Base-by-base conservation (phyloP, 2,329 filamentous ascomycete species). In the Neonectria punicea region DNA sequence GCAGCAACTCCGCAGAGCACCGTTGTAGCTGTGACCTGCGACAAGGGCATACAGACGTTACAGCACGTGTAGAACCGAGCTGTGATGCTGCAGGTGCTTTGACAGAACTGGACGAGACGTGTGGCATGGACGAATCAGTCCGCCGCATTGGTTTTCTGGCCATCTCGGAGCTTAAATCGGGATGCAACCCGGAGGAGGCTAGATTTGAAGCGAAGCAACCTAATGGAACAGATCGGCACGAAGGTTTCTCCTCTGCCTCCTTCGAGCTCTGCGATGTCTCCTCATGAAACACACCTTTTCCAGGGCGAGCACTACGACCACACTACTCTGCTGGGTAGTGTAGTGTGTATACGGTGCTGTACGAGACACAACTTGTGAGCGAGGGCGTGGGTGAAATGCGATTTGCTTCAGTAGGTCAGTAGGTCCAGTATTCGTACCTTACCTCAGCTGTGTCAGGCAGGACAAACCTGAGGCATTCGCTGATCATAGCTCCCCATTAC, bases 221-320 rank as follows among this genome's bases (percentile, higher is more conserved):
- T 39, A 57, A 66, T 67, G 67, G 63, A 69, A 69, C 63, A 58
- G 49, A 56, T 63, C 53, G 53, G 39, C 58, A 61, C 50, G n/a
- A 46, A 51, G 57, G 66, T 46, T 63, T 51, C 49, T 53, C 56
- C 59, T 49, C 56, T 47, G 30, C 44, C 49, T 56, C 50, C 53
- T 70, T 56, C 66, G 58, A 54, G 63, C 59, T 59, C 65, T 49
- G 53, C 67, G 67, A 68, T 56, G 70, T 66, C 59, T 65, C 53
- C 53, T 57, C n/a, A 66, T 70, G 63, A 73, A 73, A 73, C 71
- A 58, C 50, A 59, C 53, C 60, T 69, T n/a, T 64, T 36, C 62
- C 47, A 44, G 43, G 50, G 53, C 56, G 58, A 51, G 2, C 50
- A 60, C 61, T 63, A 30, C 51, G 39, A 10, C 9, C 39, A 43